Percentiles rank a stretch among this genome's conserved stretches.
Evolutionary conservation across 148 eudicot species (phyloP).

Genomic region (Pouteria glomerata): DNA sequence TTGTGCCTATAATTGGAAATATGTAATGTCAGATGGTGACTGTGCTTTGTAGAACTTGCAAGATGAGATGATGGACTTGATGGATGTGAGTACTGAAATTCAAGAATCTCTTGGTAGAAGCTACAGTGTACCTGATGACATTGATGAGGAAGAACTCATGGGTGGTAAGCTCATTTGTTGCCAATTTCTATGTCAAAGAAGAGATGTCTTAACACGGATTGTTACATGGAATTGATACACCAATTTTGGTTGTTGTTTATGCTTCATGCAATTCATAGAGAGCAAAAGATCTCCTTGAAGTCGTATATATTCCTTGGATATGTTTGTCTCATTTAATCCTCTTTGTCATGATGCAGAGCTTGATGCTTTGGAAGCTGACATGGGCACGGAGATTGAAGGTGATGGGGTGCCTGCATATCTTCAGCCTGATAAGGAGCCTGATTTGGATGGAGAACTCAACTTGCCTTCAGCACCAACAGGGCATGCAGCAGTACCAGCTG

Average conservation of each 20-base stretch:
- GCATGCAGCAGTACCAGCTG: slow-evolving; percentile 53
- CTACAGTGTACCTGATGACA: slow-evolving; percentile 90
- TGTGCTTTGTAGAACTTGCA: slow-evolving; percentile 58
- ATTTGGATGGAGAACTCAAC: slow-evolving; percentile 65
- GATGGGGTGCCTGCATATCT: slow-evolving; percentile 90
- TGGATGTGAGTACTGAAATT: slow-evolving; percentile 92
- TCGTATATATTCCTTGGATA: not conserved
- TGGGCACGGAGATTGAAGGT: slow-evolving; percentile 74
- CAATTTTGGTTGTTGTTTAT: not conserved
- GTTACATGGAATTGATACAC: not conserved
- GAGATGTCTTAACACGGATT: not conserved
- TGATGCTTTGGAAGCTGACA: slow-evolving; percentile 91
- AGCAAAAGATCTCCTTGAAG: not conserved
- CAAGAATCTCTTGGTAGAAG: slow-evolving; percentile 95
- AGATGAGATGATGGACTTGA: slow-evolving; percentile 98
- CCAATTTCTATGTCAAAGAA: not conserved
- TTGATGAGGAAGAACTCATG: slow-evolving; percentile 94
- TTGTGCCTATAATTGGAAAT: slow-evolving; percentile 4
- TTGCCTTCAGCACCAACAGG: slow-evolving; percentile 86
- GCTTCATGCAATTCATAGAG: not conserved
- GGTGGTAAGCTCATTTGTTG: slow-evolving; percentile 50
- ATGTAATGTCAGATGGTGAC: not conserved
- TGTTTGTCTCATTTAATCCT: not conserved
- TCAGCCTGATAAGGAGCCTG: slow-evolving; percentile 77
- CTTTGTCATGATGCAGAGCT: slow-evolving; percentile 52